Conservation (phyloP, 768 basidiomycete species). For the Mycena galericulata region DNA sequence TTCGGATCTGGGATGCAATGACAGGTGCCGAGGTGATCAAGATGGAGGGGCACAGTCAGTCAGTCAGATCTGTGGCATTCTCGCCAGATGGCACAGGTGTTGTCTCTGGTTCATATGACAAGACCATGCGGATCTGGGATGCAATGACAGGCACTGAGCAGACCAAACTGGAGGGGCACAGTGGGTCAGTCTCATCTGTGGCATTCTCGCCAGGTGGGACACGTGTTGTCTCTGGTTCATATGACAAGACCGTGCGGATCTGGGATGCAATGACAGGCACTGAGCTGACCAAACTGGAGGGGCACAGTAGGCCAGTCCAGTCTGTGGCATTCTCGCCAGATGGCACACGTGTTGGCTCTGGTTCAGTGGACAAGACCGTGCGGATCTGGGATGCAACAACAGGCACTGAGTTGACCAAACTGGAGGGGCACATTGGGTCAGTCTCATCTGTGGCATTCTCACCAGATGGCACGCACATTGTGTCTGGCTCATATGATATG, state of each 20-base stretch:
- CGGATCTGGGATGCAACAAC: no score
- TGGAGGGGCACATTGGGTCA: no score
- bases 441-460: no score
- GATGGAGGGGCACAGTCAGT: not conserved
- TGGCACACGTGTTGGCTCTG: no score
- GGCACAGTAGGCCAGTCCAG: no score
- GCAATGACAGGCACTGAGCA: not conserved
- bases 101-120: not conserved
- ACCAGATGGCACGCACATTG: no score
- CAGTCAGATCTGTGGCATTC: not conserved
- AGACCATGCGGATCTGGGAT: constrained; percentile 1
- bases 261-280: not conserved
- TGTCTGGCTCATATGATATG: no score
- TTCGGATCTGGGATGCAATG: not conserved
- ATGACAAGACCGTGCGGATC: not conserved
- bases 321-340: no score
- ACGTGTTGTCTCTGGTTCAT: not conserved
- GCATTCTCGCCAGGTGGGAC: constrained; percentile 1
- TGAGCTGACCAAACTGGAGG: no score
- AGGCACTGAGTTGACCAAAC: no score
- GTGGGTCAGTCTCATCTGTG: not conserved
- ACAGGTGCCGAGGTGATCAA: not conserved
- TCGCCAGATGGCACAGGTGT: not conserved
- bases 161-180: not conserved
- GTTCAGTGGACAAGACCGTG: no score